Base-by-base conservation (phyloP, 441 rosid species). In the Corymbia citriodora region DNA sequence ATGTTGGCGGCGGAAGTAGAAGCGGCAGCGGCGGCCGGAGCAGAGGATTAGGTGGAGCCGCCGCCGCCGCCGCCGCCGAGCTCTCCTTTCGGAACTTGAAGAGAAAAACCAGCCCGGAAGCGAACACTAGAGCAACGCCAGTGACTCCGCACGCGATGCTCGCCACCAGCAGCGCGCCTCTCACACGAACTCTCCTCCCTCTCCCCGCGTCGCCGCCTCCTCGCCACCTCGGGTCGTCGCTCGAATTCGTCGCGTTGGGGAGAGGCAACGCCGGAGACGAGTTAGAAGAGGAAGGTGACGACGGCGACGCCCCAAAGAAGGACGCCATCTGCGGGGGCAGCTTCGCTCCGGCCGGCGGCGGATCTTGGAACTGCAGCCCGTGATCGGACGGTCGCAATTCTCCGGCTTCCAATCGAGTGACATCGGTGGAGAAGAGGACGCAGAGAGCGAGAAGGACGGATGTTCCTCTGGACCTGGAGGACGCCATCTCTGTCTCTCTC, bases 381-480 rank as follows among this genome's bases (percentile, higher is more conserved):
- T 96, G 99, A 81, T 96, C 95, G n/a, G 99, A 96, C 9, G 98
- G 98, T 13, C 98, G 94, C 74, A 95, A n/a, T 36, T 92, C 99
- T 87, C 95, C 91, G 25, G 93, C 93, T 48, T 23, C 54, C 8
- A 94, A 85, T 54, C 52, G 89, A 33, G 53, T 89, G 70, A 88
- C 14, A 79, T 90, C 70, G 87, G 91, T 29, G 70, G 89, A 4
- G 88, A 88, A 50, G 61, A 94, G 61, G 21, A 94, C 81, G 88
- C 90, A 92, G 12, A 88, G 74, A 25, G 19, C 45, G 87, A 55
- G 55, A 55, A 13, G 13, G 55, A 49, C 5, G 29, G 31, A 87
- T 29, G 89, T 33, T 70, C 52, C 85, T 65, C 3, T 54, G 7
- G 85, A 61, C 59, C 3, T 54, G 7, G 85, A 61, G 87, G 90